Evolutionary conservation across 1,284 basidiomycete genomes (phyloP).

Genomic region (Microbotryomycetes sp.): DNA sequence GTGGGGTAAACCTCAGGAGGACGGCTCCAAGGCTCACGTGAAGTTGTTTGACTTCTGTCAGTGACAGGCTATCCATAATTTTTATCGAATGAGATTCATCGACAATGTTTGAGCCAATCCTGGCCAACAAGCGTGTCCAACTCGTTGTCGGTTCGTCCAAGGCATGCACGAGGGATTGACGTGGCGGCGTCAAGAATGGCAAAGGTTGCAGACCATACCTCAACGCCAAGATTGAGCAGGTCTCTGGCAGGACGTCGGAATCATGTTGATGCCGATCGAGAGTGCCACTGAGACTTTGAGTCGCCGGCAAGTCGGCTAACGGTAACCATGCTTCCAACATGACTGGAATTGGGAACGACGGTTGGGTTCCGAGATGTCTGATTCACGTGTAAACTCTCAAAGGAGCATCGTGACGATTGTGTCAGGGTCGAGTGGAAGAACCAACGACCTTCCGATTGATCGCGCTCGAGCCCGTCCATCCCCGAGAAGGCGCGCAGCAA

Average conservation of each 20-base stretch:
- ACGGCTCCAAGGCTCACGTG: not conserved
- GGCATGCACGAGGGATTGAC: not conserved
- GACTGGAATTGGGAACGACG: too few relatives aligned
- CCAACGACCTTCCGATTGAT: not conserved
- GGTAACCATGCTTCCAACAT: not conserved
- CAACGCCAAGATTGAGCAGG: not conserved
- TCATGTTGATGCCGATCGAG: too few relatives aligned
- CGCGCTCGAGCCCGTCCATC: too few relatives aligned
- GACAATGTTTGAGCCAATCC: not conserved
- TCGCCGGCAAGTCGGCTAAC: too few relatives aligned
- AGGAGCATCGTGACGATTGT: too few relatives aligned
- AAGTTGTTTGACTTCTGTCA: not conserved
- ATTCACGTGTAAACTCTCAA: too few relatives aligned
- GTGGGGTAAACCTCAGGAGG: not conserved
- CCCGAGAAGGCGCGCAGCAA: not conserved
- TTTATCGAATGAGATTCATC: not conserved
- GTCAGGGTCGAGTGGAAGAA: not conserved
- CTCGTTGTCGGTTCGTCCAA: not conserved
- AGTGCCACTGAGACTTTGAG: not conserved
- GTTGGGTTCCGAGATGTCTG: too few relatives aligned
- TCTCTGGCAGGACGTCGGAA: not conserved
- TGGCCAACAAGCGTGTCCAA: constrained; percentile 61
- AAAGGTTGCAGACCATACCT: not conserved
- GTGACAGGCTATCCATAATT: not conserved
- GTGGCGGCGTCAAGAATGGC: not conserved